Conservation (phyloP, 108 stramenopile genomes). For the Skeletonema tropicum region DNA sequence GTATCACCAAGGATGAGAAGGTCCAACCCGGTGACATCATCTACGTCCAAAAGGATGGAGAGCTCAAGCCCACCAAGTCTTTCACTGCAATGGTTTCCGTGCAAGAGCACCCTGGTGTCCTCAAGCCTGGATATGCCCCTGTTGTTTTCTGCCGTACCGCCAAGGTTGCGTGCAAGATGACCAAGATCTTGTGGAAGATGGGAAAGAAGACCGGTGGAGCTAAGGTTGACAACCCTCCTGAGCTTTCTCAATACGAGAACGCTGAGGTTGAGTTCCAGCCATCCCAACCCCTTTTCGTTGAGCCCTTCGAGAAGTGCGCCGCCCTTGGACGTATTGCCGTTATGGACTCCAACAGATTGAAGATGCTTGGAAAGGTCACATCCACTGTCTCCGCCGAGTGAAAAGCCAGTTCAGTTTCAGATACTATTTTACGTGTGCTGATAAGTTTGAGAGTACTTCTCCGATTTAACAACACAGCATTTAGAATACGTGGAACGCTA, state of each 20-base stretch:
- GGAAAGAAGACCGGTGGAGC: constrained; percentile 86
- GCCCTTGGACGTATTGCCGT: constrained; percentile 88
- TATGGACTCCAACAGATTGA: no score
- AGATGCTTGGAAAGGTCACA: constrained; percentile 90
- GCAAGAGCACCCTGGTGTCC: constrained; percentile 87
- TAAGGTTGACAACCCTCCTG: constrained; percentile 84
- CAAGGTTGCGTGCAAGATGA: constrained; percentile 93
- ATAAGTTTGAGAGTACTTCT: background rate
- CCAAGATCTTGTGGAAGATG: constrained; percentile 89
- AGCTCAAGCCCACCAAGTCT: constrained; percentile 68
- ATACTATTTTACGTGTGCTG: background rate
- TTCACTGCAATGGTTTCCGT: constrained; percentile 84
- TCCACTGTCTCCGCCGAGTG: constrained; percentile 24
- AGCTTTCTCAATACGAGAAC: constrained; percentile 81
- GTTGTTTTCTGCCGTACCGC: constrained; percentile 88
- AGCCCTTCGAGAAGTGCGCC: constrained; percentile 78
- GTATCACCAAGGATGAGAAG: constrained; percentile 82
- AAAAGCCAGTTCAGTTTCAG: background rate
- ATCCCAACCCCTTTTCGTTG: constrained; percentile 78
- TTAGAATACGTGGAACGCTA: constrained; percentile 6
- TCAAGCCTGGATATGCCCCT: constrained; percentile 82
- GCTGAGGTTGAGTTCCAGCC: constrained; percentile 88
- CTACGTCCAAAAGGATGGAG: constrained; percentile 80
- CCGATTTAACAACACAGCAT: background rate
- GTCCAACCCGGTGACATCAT: constrained; percentile 79